Conservation (phyloP, 1,284 basidiomycete species). For the Rhodotorula mucilaginosa region DNA sequence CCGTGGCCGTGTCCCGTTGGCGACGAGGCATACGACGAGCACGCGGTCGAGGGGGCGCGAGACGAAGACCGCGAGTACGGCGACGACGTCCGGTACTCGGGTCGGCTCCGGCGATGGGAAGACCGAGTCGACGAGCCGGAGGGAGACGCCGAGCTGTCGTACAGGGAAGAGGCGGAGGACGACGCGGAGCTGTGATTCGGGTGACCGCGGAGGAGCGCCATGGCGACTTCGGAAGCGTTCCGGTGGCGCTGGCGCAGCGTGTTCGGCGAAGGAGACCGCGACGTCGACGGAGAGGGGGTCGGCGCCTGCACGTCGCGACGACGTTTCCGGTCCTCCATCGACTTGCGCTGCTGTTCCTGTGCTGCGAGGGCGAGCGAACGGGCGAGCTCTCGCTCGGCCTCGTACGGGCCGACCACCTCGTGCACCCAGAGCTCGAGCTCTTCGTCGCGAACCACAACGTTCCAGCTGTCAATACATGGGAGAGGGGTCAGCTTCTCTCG, state of each 20-base stretch:
- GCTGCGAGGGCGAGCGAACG: constrained; percentile 22
- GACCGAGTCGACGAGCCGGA: constrained; percentile 18
- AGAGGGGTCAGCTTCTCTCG: neutral
- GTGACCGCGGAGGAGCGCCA: constrained; percentile 34
- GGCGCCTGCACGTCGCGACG: constrained; percentile 30
- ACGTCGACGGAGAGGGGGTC: constrained; percentile 32
- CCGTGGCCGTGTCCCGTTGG: constrained; percentile 25
- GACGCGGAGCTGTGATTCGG: neutral
- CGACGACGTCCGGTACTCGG: constrained; percentile 25
- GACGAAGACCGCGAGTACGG: constrained; percentile 35
- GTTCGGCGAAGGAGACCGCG: constrained; percentile 37
- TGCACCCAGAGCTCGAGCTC: constrained; percentile 53
- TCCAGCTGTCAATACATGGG: constrained; percentile 59
- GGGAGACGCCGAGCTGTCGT: constrained; percentile 13
- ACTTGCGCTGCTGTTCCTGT: constrained; percentile 21
- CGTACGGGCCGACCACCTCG: constrained; percentile 34
- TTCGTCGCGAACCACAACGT: constrained; percentile 69
- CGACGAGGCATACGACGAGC: constrained; percentile 28
- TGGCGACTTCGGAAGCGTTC: constrained; percentile 35
- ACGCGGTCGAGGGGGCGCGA: constrained; percentile 29
- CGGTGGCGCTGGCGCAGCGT: constrained; percentile 36
- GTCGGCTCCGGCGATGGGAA: constrained; percentile 12
- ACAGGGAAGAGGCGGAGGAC: constrained; percentile 5
- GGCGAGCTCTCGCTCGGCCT: constrained; percentile 29
- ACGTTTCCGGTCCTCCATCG: constrained; percentile 39